Conservation (phyloP, 2,329 filamentous ascomycete species). For the Sclerotinia minor region DNA sequence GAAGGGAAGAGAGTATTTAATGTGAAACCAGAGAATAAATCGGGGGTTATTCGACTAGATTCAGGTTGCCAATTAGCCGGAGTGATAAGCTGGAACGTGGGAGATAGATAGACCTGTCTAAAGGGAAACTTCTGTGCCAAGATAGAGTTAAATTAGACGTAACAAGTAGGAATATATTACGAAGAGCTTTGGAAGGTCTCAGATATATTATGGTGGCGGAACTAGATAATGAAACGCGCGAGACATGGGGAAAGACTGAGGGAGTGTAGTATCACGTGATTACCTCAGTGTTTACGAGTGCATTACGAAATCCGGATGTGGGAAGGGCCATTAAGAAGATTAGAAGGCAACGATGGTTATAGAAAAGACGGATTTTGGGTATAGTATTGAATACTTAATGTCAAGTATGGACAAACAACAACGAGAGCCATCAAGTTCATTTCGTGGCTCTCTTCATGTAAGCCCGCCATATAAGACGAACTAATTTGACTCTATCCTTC, state of each 20-base stretch:
- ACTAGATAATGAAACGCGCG: background rate
- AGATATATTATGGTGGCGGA: accelerated
- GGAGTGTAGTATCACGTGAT: background rate
- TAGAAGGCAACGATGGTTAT: too few species aligned
- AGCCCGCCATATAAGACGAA: background rate
- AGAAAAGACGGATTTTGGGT: background rate
- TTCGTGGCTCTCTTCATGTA: too few species aligned
- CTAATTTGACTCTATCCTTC: background rate
- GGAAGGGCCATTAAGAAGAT: background rate
- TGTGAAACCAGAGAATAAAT: background rate
- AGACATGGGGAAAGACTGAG: background rate
- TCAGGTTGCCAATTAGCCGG: background rate
- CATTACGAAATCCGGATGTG: background rate
- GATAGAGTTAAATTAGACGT: background rate
- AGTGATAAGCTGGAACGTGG: background rate
- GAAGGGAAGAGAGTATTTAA: accelerated
- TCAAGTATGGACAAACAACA: too few species aligned
- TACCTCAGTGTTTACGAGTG: background rate
- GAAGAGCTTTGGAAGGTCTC: background rate
- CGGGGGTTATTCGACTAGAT: background rate
- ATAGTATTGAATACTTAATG: too few species aligned
- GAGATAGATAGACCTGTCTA: background rate
- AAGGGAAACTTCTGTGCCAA: background rate
- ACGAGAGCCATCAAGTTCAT: too few species aligned
- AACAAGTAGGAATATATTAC: too few species aligned